Evolutionary conservation across 2,329 filamentous ascomycete species (phyloP), one percentile per base, ranked within the genome.

Genomic region (Sporothrix phasma): DNA sequence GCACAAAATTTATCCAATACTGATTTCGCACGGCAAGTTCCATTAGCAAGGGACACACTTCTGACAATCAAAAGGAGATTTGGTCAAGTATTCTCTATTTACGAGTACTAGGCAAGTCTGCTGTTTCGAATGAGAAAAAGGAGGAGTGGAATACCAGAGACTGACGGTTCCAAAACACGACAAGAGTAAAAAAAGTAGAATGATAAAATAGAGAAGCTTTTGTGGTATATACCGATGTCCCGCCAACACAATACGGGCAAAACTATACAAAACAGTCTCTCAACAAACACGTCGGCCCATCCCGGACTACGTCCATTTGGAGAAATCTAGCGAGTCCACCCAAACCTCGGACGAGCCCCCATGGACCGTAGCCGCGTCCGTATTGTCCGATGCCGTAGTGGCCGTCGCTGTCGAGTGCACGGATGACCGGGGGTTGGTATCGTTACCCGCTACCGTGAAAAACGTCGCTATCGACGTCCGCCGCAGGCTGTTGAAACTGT

Each of bases 391-490:
- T 2, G 34, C 41, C 29, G 62, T 49, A 3, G 63, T 46, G 17
- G 81, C 81, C 11, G 80, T 80, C 1, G 79, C 78, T 10, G 78
- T 80, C 34, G 79, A 81, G n/a, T 85, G 72, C 67, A 81, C 77
- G n/a, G 81, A 85, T 5, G 82, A 84, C 47, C 84, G 78, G 65
- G 86, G 83, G 61, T 82, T 85, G 10, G 13, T 77, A 67, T 86
- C 83, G 71, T 79, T 84, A 5, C 79, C 53, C 24, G 62, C 78
- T 65, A 75, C 81, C 2, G 82, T 82, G 68, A 87, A 83, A 70
- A 87, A 87, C 2, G 84, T 88, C 5, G 84, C 84, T 2, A 87
- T 84, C 39, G 84, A 87, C n/a, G 84, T 81, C 65, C 85, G 78
- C 60, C 84, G 78, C 45, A 88, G 76, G 69, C 81, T 85, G 69